Conservation (phyloP, 257 asterid genomes). For the Parsonsia alboflavescens region DNA sequence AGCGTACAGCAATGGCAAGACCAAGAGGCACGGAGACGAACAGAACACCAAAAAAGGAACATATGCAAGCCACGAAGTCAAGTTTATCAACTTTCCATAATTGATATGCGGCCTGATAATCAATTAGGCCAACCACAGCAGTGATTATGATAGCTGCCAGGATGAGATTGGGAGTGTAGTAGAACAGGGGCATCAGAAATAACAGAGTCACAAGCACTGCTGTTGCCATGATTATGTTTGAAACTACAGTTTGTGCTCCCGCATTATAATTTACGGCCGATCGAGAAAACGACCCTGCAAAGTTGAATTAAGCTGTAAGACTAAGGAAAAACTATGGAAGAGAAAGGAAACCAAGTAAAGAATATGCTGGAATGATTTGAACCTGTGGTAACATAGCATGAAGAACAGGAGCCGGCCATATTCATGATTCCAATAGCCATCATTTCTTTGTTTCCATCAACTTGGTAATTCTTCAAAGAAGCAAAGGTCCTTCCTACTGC, state of each 20-base stretch:
- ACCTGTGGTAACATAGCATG: slow-evolving; percentile 97
- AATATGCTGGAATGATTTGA: not conserved
- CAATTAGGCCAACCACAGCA: slow-evolving; percentile 86
- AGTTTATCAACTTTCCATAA: slow-evolving; percentile 95
- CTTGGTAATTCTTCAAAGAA: slow-evolving; percentile 74
- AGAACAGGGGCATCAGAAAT: slow-evolving; percentile 86
- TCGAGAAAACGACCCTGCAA: slow-evolving; percentile 84
- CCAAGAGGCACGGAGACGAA: slow-evolving; percentile 96
- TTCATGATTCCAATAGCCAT: slow-evolving; percentile 97
- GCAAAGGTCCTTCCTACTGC: slow-evolving; percentile 98
- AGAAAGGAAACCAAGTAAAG: not conserved
- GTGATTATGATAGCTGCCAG: slow-evolving; percentile 85
- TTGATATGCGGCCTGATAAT: slow-evolving; percentile 59
- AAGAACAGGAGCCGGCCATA: slow-evolving; percentile 94
- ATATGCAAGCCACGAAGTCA: slow-evolving; percentile 77
- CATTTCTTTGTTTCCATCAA: slow-evolving; percentile 98
- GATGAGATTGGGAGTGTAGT: slow-evolving; percentile 81
- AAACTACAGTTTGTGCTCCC: slow-evolving; percentile 75
- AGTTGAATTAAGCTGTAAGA: not conserved
- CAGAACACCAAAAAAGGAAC: slow-evolving; percentile 86
- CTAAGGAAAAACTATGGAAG: not conserved
- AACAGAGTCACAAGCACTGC: slow-evolving; percentile 70
- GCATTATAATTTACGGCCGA: slow-evolving; percentile 95
- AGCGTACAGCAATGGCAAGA: slow-evolving; percentile 83
- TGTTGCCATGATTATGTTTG: slow-evolving; percentile 80